Evolutionary conservation across 352 stramenopile genomes (phyloP).

Genomic region (Globisporangium heterothallicum): DNA sequence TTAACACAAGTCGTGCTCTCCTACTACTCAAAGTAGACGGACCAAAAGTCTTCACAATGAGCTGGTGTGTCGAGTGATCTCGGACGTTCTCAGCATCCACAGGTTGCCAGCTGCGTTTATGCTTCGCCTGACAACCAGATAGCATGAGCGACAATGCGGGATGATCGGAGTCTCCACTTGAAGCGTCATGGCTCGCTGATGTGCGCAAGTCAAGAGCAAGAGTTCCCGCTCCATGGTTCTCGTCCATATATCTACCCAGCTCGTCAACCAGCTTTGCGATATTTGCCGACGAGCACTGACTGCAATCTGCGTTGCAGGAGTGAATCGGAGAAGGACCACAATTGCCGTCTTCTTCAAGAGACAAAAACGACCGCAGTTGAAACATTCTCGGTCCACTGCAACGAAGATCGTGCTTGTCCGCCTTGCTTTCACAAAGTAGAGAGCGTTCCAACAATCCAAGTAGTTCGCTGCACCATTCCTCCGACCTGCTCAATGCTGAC

Average conservation of each 20-base stretch:
- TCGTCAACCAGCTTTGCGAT: not conserved
- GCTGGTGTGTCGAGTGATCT: not conserved
- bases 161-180: not conserved
- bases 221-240: not conserved
- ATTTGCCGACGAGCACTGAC: not conserved
- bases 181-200: not conserved
- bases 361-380: slow-evolving; percentile 3
- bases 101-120: not conserved
- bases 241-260: not conserved
- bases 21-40: not conserved
- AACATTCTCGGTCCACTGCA: not conserved
- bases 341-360: not conserved
- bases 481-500: not conserved
- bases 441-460: not conserved
- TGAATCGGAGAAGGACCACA: not conserved
- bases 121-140: not conserved
- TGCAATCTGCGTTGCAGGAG: slow-evolving; percentile 2
- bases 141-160: slow-evolving; percentile 5
- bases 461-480: not conserved
- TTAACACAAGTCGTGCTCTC: not conserved
- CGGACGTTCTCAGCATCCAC: not conserved
- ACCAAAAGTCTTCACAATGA: not conserved
- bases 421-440: not conserved
- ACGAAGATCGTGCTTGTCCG: not conserved
- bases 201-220: not conserved